Evolutionary conservation across 495 filamentous ascomycete species (phyloP).

Genomic region (Glonium stellatum): DNA sequence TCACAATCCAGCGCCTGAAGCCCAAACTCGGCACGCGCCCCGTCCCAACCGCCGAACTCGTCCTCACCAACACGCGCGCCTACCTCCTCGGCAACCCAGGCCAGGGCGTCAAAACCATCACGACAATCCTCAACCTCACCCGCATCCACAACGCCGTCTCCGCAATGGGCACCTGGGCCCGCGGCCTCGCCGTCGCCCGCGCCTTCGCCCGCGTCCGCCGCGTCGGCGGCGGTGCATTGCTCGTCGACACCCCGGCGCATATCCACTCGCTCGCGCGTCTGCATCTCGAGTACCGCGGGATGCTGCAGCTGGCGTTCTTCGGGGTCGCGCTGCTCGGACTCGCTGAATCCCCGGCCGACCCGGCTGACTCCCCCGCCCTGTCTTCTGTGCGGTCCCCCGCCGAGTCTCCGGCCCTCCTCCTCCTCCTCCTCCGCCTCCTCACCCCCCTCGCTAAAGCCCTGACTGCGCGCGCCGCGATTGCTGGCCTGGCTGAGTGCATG

Average conservation of each 20-base stretch:
- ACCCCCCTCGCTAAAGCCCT: constrained; percentile 62
- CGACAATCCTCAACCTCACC: constrained; percentile 62
- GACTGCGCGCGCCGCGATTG: constrained; percentile 48
- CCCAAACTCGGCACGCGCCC: constrained; percentile 63
- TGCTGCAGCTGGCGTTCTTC: constrained; percentile 56
- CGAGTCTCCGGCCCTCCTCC: neutral
- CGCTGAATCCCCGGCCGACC: constrained; percentile 36
- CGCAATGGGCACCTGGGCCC: constrained; percentile 51
- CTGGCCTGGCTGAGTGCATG: constrained; percentile 57
- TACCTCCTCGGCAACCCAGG: constrained; percentile 58
- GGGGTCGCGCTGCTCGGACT: constrained; percentile 51
- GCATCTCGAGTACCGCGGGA: constrained; percentile 48
- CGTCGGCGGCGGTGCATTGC: constrained; percentile 41
- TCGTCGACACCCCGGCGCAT: constrained; percentile 54
- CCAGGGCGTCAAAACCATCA: constrained; percentile 58
- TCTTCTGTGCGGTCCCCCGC: neutral
- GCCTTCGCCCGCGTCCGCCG: constrained; percentile 50
- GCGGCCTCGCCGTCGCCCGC: constrained; percentile 55
- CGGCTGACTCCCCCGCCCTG: constrained; percentile 14
- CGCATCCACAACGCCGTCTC: constrained; percentile 56
- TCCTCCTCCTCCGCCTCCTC: constrained; percentile 52
- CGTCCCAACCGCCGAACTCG: constrained; percentile 64
- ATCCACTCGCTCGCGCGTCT: constrained; percentile 53
- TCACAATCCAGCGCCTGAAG: constrained; percentile 62
- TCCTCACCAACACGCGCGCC: constrained; percentile 52